A percentile compares a stretch with the other conserved stretches of the same genome.
Conservation (phyloP, 345 rosid species). For the Citrus glauca region DNA sequence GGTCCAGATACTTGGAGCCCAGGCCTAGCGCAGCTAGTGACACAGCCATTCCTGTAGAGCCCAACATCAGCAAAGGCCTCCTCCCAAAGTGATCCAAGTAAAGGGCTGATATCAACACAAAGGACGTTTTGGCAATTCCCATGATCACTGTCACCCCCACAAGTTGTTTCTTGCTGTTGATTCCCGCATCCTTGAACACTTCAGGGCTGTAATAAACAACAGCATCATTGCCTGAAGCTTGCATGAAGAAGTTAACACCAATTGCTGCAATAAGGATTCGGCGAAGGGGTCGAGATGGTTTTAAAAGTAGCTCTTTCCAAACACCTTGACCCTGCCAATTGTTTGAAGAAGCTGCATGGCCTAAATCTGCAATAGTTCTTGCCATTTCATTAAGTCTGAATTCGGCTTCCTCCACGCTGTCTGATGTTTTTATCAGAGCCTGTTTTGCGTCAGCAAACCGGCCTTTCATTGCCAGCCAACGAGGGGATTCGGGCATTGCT, state of each 20-base stretch:
- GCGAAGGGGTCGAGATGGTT: constrained; percentile 34
- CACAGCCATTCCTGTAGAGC: constrained; percentile 42
- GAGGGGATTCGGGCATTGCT: constrained; percentile 53
- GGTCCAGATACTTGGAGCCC: constrained; percentile 39
- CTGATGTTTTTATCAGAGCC: constrained; percentile 39
- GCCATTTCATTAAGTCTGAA: constrained; percentile 33
- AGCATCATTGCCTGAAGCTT: constrained; percentile 62
- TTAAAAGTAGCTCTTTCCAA: constrained; percentile 39
- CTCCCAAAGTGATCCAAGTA: constrained; percentile 47
- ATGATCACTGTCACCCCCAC: constrained; percentile 41
- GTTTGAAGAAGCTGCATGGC: constrained; percentile 6
- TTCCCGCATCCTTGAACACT: constrained; percentile 44
- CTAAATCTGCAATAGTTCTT: constrained; percentile 12
- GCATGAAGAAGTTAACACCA: constrained; percentile 65
- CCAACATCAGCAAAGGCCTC: constrained; percentile 39
- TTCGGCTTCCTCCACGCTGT: constrained; percentile 35
- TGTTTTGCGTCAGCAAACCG: constrained; percentile 36
- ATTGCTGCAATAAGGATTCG: constrained; percentile 42
- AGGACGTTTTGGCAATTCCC: constrained; percentile 46
- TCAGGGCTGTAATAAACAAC: constrained; percentile 55
- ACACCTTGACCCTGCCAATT: constrained; percentile 34
- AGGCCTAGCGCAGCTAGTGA: constrained; percentile 39
- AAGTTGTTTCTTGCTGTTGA: constrained; percentile 30
- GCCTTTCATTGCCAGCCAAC: constrained; percentile 60
- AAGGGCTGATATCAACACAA: constrained; percentile 36